Evolutionary conservation across 768 basidiomycete species (phyloP), one percentile per base, ranked within the genome.

Genomic region (Russula sp.): DNA sequence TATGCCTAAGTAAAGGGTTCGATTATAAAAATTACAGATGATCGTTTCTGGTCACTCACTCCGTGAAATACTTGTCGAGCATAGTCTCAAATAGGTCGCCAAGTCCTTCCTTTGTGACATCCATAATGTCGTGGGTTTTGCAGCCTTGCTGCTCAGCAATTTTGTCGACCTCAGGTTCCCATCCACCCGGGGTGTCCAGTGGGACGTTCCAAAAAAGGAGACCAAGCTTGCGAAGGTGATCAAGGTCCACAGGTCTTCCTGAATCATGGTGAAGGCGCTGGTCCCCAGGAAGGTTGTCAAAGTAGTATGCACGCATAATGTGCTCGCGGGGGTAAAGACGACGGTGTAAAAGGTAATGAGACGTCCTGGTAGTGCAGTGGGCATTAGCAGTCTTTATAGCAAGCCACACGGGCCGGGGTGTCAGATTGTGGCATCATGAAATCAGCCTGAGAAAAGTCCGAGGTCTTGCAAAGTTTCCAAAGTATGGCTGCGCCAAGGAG

Each of bases 11-110:
- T 3, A 29, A 29, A 3, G n/a, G n/a, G n/a, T n/a, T n/a, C n/a
- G 25, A 29, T 2, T 29, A 29, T 29, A 29, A 2, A 29, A 29
- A 29, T 29, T 29, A 3, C 25, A 29, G 25, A 29, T 29, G 25
- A 29, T 29, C 25, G 25, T 29, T 29, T 29, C 25, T 29, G 25
- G 25, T 29, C 25, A 3, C 25, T 29, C 25, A 29, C 25, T 2
- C 25, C 1, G 25, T 29, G 3, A 29, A 29, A 29, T 29, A 29
- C 25, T 29, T 29, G 25, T 89, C 88, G 70, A 96, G 81, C 74
- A 88, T 93, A 22, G 78, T 70, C 68, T 97, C 93, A 73, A 92
- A 96, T 8, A 75, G 67, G 76, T 90, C 90, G 1, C 93, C 94
- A 51, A 98, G 75, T 0, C 85, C 88, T 67, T 82, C 84, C 69